phyloP scores from a whole-genome alignment of 139 green algal species.

The Pleodorina starrii region DNA sequence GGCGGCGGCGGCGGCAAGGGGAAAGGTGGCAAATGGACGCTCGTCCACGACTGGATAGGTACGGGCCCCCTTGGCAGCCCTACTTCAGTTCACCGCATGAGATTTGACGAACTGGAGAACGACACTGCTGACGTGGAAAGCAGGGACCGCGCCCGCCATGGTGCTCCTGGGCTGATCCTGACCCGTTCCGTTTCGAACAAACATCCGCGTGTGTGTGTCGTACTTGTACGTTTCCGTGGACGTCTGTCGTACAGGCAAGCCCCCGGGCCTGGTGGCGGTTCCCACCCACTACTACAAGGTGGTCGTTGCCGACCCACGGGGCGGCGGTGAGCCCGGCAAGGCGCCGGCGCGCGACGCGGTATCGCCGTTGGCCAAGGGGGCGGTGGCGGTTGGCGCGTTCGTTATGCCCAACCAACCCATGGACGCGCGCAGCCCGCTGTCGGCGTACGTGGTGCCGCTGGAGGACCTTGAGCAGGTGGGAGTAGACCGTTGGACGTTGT shows the following conservation, averaged over 20 bases:
- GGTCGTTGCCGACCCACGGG: conserved; percentile 57
- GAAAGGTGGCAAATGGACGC: conserved; percentile 68
- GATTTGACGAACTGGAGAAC: too few species aligned
- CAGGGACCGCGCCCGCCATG: not conserved
- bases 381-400: conserved; percentile 81
- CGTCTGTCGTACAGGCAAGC: conserved; percentile 62
- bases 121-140: too few species aligned
- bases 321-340: not conserved
- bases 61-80: not conserved
- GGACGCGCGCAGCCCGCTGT: conserved; percentile 76
- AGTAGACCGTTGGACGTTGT: not conserved
- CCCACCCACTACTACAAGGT: conserved; percentile 96
- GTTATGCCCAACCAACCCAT: conserved; percentile 90
- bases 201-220: too few species aligned
- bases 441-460: conserved; percentile 84
- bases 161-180: not conserved
- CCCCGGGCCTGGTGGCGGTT: conserved; percentile 86
- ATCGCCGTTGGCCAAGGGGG: not conserved
- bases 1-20: not conserved
- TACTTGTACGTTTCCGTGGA: not conserved
- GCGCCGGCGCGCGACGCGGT: not conserved
- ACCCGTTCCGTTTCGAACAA: not conserved
- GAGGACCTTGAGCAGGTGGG: conserved; percentile 78
- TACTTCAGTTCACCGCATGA: too few species aligned
- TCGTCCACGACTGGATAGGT: conserved; percentile 70